Base-by-base conservation (phyloP, 352 stramenopile species). In the Phytophthora pinifolia region DNA sequence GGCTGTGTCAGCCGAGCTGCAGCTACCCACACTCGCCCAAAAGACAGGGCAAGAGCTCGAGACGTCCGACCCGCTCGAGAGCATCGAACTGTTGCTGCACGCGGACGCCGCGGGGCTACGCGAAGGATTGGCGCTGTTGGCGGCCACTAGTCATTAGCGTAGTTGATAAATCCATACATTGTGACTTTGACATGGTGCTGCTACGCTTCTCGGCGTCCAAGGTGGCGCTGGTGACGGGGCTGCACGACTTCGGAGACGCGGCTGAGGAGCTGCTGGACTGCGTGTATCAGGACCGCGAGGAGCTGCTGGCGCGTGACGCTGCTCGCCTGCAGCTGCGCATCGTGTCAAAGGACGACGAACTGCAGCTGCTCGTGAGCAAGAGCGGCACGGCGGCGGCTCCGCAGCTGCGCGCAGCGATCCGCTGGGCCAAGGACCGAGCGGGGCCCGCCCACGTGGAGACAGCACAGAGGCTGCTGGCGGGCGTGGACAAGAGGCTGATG, bases 161-260 rank as follows among this genome's bases (percentile, higher is more conserved):
- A 3, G 22, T 27, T 27, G 22, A 27, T 27, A 27, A 27, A 25
- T 27, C 22, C 22, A 27, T 4, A 27, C 22, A 27, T 27, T 27
- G 22, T 27, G 22, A 27, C 22, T 27, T 27, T 27, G 22, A 27
- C 14, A 67, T 74, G 60, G 51, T 59, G 39, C 55, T 80, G 22
- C 62, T 90, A 46, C 83, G 74, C 45, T 78, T 86, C 38, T 81
- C 80, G 30, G 83, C 83, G 39, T 91, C 80, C 25, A 87, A 85
- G 41, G 74, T 93, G 37, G 83, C 83, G 41, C 66, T 79, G 6
- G 62, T 88, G 25, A 67, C 82, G 29, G 80, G 83, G 29, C 67
- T 93, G 32, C 83, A 92, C 50, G 83, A 88, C 59, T 92, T 78
- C 46, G 78, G 75, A 1, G 72, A 90, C 47, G 43, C 77, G 2